These are phyloP conservation scores for Tetrapisispora taiwanensis DNA, from an alignment of 805 yeast genomes.

Conservation along the genomic window DNA sequence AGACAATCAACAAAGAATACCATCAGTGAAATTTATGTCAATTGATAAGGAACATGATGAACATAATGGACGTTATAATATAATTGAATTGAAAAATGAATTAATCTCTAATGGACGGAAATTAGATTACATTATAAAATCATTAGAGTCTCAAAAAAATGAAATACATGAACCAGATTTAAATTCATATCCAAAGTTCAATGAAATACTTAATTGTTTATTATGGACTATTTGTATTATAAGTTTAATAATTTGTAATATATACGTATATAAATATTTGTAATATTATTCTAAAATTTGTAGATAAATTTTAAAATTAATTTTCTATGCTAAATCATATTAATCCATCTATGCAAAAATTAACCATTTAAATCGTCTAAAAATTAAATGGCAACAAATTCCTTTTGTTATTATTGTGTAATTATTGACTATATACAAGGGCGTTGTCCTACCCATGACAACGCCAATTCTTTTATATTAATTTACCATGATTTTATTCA, in stretches of 20 bases:
- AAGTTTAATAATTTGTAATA: conserved; percentile 19
- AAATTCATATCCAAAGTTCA: not conserved
- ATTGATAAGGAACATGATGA: not conserved
- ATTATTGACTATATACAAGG: no score
- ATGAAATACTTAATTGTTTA: conserved; percentile 6
- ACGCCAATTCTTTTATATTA: no score
- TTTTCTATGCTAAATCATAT: not conserved
- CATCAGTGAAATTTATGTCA: not conserved
- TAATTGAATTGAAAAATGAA: conserved; percentile 11
- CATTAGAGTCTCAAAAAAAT: conserved; percentile 5
- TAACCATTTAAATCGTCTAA: no score
- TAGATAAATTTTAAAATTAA: not conserved
- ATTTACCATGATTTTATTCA: conserved; percentile 26
- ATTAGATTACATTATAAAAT: conserved; percentile 19
- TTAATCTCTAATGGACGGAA: conserved; percentile 15
- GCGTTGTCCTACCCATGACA: no score
- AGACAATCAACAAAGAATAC: not conserved
- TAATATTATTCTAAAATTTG: conserved; percentile 6
- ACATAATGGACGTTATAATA: not conserved
- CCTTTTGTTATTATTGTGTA: no score
- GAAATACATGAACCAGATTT: not conserved
- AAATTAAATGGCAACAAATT: no score
- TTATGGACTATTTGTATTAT: conserved; percentile 27
- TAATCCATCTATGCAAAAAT: no score
- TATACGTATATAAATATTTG: conserved; percentile 21